Evolutionary conservation across 768 basidiomycete genomes (phyloP).

Genomic region (Suillus luteus): DNA sequence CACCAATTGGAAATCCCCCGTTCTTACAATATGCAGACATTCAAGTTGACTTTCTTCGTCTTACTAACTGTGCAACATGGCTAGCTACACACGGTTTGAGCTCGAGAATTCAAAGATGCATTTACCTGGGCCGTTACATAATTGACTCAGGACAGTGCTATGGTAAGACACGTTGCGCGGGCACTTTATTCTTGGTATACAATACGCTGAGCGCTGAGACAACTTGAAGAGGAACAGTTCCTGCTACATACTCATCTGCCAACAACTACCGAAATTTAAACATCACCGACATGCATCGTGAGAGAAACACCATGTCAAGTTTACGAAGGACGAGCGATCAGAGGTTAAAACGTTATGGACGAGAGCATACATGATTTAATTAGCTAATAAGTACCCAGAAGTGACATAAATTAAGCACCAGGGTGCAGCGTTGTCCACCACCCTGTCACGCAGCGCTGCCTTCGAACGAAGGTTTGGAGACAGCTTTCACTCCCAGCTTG

Average conservation of each 20-base stretch:
- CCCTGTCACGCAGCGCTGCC: not conserved
- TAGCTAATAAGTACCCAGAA: not conserved
- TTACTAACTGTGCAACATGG: not conserved
- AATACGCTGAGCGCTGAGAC: not conserved
- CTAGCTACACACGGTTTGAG: not conserved
- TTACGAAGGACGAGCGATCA: not conserved
- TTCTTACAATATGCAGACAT: too few relatives aligned
- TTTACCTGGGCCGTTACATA: not conserved
- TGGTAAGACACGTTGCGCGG: not conserved
- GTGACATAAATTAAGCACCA: not conserved
- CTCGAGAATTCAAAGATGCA: not conserved
- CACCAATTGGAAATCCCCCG: too few relatives aligned
- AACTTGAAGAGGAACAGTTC: not conserved
- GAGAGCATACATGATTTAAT: not conserved
- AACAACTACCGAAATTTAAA: not conserved
- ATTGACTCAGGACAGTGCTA: not conserved
- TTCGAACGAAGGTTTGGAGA: not conserved
- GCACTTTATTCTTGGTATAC: not conserved
- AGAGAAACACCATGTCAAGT: not conserved
- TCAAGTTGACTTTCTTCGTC: too few relatives aligned
- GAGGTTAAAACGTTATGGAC: not conserved
- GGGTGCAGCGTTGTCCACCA: not conserved
- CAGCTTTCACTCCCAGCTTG: not conserved
- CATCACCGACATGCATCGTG: not conserved
- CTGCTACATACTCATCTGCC: not conserved